Percentiles rank a stretch among this genome's conserved stretches.
These are phyloP conservation scores for Curvularia lunata DNA, from an alignment of 2,329 filamentous ascomycete genomes.

Conservation along the genomic window DNA sequence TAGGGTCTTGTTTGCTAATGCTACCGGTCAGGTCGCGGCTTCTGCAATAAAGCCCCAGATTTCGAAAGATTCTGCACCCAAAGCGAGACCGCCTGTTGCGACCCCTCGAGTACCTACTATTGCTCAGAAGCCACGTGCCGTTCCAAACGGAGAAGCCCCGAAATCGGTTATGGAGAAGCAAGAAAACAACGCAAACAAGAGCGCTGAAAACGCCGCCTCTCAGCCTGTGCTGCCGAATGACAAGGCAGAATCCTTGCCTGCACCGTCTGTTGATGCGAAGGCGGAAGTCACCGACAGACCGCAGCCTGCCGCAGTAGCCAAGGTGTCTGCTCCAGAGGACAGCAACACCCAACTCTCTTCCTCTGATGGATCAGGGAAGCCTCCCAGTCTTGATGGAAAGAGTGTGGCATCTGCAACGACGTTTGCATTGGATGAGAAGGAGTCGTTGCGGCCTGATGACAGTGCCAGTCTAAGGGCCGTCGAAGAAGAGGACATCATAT, in stretches of 20 bases:
- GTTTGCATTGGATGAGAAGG: conserved; percentile 96
- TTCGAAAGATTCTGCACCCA: conserved; percentile 33
- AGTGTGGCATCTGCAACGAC: conserved; percentile 93
- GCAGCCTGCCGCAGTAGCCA: conserved; percentile 39
- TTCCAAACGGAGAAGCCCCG: conserved; percentile 25
- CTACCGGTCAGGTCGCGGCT: conserved; percentile 48
- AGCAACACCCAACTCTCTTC: conserved; percentile 56
- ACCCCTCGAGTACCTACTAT: conserved; percentile 33
- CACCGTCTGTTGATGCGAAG: conserved; percentile 55
- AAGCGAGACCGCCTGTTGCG: conserved; percentile 35
- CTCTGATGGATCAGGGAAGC: conserved; percentile 74
- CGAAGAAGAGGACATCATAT: conserved; percentile 88
- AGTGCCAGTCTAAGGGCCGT: conserved; percentile 91
- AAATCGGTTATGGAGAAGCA: conserved; percentile 23
- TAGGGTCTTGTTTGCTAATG: conserved; percentile 19
- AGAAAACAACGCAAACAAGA: conserved; percentile 25
- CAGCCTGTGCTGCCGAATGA: conserved; percentile 36
- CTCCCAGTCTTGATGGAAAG: conserved; percentile 83
- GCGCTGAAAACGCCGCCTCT: conserved; percentile 31
- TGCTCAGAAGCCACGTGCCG: conserved; percentile 29
- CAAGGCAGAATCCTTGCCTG: conserved; percentile 27
- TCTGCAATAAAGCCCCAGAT: conserved; percentile 45
- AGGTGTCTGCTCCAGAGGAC: conserved; percentile 50
- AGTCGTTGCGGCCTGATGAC: conserved; percentile 91
- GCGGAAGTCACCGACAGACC: conserved; percentile 36